Evolutionary conservation across 106 monocot genomes (phyloP).

Genomic region (Gastrodia elata): DNA sequence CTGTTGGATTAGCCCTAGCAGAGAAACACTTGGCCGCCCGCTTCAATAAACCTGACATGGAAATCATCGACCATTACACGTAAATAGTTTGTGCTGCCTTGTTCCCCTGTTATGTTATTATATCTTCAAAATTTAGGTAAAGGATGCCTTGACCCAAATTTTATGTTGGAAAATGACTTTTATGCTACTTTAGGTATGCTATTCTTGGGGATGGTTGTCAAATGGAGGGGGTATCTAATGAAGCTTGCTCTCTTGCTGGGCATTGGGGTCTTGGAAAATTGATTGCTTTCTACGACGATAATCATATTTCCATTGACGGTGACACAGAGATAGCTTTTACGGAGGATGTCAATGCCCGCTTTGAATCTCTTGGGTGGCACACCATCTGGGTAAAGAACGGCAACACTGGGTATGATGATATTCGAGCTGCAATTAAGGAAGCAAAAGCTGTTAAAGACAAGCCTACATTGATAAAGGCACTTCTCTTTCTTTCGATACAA

Average conservation of each 20-base stretch:
- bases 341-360: conserved; percentile 83
- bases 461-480: conserved; percentile 61
- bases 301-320: conserved; percentile 95
- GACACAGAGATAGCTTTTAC: conserved; percentile 95
- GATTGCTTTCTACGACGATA: conserved; percentile 96
- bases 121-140: not conserved
- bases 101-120: not conserved
- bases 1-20: conserved; percentile 61
- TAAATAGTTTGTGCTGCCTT: conserved; percentile 10
- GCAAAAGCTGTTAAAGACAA: conserved; percentile 69
- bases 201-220: conserved; percentile 70
- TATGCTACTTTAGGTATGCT: conserved; percentile 28
- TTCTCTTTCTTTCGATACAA: not conserved
- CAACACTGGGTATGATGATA: conserved; percentile 64
- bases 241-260: conserved; percentile 79
- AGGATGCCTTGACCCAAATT: no score
- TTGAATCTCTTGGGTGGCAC: conserved; percentile 96
- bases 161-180: not conserved
- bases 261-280: conserved; percentile 95
- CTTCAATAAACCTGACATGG: conserved; percentile 64
- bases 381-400: conserved; percentile 99
- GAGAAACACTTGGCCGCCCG: conserved; percentile 65
- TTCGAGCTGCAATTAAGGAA: conserved; percentile 62
- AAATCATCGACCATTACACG: conserved; percentile 76
- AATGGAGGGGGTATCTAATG: conserved; percentile 77